Base-by-base conservation (phyloP, 371 early-diverging fungal species). In the Dipsacomyces acuminosporus region DNA sequence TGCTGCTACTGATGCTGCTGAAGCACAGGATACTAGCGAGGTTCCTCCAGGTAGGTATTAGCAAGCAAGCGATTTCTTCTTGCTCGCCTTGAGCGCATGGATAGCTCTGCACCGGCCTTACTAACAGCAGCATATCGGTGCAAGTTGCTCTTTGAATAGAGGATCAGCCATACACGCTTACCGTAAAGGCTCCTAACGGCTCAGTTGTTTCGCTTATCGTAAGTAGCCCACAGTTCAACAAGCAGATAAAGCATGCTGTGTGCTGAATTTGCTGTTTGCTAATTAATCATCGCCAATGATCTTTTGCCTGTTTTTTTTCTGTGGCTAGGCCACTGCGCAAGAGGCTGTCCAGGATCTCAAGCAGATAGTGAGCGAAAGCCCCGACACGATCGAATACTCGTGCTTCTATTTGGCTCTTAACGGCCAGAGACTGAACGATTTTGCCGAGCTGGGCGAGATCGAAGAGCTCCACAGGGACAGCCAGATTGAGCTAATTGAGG, bases 331-430 rank as follows among this genome's bases (percentile, higher is more conserved):
- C 3, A 83, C 82, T 47, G 79, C 87, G 51, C 80, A 81, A 45
- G 91, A 88, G 61, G 79, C 87, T 8, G 78, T 94, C 46, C 87
- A 84, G 54, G 94, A 94, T 61, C 79, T 96, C 46, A 91, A 89
- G 60, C 89, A 91, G 56, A 82, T 82, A 20, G 79, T 96, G 52
- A 84, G 86, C 60, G 94, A 96, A 63, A 85, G 86, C 0, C 87
- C 90, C 17, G 88, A 89, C 45, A 86, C 89, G 2, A 85, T 88
- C 56, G 85, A 84, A 41, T 83, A 88, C 75, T 90, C 94, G 15
- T 93, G 94, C 76, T 96, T 96, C 72, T 87, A 85, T 52, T 75
- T 96, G 19, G 65, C 83, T 14, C 83, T 78, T 59, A 79, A 89
- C 14, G 91, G 88, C 21, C 61, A 70, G 51, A 76, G 82, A 42